Conservation (phyloP, 2,329 filamentous ascomycete genomes). For the Penicillium polonicum region DNA sequence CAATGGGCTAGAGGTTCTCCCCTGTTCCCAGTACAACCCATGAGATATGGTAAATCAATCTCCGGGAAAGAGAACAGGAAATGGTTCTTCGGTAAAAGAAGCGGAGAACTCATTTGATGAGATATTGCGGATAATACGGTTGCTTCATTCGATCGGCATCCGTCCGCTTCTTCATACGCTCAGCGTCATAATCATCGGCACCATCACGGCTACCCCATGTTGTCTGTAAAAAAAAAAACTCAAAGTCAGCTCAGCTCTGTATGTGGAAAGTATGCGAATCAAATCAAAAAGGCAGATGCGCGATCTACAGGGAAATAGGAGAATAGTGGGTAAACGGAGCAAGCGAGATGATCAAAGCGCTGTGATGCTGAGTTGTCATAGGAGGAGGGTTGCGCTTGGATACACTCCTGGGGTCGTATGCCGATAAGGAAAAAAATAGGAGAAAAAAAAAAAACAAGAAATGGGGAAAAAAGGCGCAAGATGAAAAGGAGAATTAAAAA, state of each 20-base stretch:
- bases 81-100: neutral
- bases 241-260: conserved; percentile 7
- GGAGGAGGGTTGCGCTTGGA: conserved; percentile 18
- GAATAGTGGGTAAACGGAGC: conserved; percentile 19
- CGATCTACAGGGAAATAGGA: conserved; percentile 7
- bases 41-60: neutral
- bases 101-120: conserved; percentile 27
- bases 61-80: neutral
- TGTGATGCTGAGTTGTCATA: conserved; percentile 22
- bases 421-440: neutral
- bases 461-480: neutral
- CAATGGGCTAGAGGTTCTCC: conserved; percentile 6
- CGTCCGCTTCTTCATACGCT: conserved; percentile 58
- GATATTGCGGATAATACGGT: conserved; percentile 34
- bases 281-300: neutral
- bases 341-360: conserved; percentile 29
- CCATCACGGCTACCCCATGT: conserved; percentile 94
- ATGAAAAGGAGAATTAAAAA: conserved; percentile 4
- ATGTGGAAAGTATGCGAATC: conserved; percentile 1
- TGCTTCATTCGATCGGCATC: conserved; percentile 37
- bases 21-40: neutral
- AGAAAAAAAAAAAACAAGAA: neutral
- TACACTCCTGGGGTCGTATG: neutral
- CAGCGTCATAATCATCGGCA: conserved; percentile 77
- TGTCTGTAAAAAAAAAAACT: conserved; percentile 57